Percentiles rank a stretch among this genome's conserved stretches.
Evolutionary conservation across 805 yeast species (phyloP).

Genomic region (Millerozyma miso): DNA sequence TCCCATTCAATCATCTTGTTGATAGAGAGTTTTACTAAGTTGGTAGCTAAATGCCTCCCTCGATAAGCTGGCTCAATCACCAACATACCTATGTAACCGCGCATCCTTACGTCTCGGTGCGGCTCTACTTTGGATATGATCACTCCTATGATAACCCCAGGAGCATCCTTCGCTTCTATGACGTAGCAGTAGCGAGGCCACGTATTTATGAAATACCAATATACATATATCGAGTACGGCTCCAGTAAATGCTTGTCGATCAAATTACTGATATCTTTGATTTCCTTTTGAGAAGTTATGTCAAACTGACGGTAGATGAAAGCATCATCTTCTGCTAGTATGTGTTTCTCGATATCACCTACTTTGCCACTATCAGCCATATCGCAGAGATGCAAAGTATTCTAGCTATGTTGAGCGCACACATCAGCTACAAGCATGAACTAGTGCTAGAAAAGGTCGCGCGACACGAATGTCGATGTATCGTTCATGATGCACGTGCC

Average conservation of each 20-base stretch:
- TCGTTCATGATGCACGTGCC: too few species aligned
- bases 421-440: too few species aligned
- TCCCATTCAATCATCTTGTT: slow-evolving; percentile 56
- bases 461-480: too few species aligned
- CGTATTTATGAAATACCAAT: slow-evolving; percentile 79
- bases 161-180: slow-evolving; percentile 40
- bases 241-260: slow-evolving; percentile 78
- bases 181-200: slow-evolving; percentile 85
- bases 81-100: slow-evolving; percentile 97
- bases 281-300: slow-evolving; percentile 30
- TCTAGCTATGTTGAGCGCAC: too few species aligned
- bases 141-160: slow-evolving; percentile 60
- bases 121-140: slow-evolving; percentile 77
- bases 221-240: slow-evolving; percentile 92
- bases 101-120: slow-evolving; percentile 64
- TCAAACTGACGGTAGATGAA: slow-evolving; percentile 21
- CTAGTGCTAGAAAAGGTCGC: too few species aligned
- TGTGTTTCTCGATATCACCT: too few species aligned
- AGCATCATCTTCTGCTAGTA: slow-evolving; percentile 6
- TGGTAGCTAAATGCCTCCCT: slow-evolving; percentile 78
- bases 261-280: slow-evolving; percentile 48
- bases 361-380: too few species aligned
- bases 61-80: slow-evolving; percentile 73
- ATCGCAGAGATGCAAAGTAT: too few species aligned
- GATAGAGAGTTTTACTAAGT: slow-evolving; percentile 59